Evolutionary conservation across 495 filamentous ascomycete genomes (phyloP).

Genomic region (Alectoria sarmentosa): DNA sequence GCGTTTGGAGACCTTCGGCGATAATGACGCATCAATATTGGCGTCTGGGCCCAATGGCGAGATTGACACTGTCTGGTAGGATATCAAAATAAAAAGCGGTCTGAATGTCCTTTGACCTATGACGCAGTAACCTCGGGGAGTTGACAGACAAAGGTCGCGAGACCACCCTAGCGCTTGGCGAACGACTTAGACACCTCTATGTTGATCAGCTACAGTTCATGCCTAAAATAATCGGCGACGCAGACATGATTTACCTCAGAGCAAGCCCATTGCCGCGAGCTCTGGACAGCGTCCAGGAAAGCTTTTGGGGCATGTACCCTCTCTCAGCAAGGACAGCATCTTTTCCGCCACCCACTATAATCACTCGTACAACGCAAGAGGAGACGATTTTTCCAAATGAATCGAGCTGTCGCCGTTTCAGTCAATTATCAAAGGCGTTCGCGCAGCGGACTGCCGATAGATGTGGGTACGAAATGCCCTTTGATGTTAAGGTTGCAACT

Average conservation of each 20-base stretch:
- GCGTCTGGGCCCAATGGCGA: conserved; percentile 59
- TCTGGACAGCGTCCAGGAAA: conserved; percentile 81
- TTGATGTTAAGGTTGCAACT: not conserved
- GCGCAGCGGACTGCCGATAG: conserved; percentile 70
- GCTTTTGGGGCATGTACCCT: conserved; percentile 87
- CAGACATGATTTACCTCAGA: conserved; percentile 75
- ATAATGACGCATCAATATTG: conserved; percentile 60
- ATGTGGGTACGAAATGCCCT: conserved; percentile 40
- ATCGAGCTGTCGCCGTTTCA: conserved; percentile 73
- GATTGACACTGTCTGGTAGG: conserved; percentile 67
- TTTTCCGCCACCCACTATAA: conserved; percentile 66
- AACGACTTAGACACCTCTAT: conserved; percentile 74
- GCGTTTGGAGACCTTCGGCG: conserved; percentile 72
- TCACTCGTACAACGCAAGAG: conserved; percentile 63
- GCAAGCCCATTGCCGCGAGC: conserved; percentile 79
- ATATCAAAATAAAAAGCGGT: not conserved
- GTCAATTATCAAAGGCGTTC: conserved; percentile 71
- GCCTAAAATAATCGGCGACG: conserved; percentile 55
- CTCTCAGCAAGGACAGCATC: conserved; percentile 51
- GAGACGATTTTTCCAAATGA: conserved; percentile 95
- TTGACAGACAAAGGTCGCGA: conserved; percentile 81
- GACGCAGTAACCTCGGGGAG: conserved; percentile 63
- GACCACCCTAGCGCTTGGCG: conserved; percentile 75
- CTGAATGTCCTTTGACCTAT: not conserved
- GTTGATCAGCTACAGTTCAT: conserved; percentile 84